Evolutionary conservation across 352 stramenopile species (phyloP).

Genomic region (Phytophthora sp.): DNA sequence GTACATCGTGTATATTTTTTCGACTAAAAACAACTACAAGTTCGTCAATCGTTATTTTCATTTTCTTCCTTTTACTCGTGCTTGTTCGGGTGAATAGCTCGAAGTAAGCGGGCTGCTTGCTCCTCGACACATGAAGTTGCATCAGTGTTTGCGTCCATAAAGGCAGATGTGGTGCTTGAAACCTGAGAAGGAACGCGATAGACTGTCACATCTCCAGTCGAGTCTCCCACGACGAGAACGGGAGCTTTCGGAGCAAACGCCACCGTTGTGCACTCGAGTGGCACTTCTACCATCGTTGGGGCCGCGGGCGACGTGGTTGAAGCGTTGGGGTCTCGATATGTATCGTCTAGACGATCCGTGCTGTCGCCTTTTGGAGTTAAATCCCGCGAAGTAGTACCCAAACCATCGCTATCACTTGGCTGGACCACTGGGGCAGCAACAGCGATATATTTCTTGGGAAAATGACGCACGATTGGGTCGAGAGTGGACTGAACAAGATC

Average conservation of each 20-base stretch:
- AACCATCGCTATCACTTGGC: background rate
- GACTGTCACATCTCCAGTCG: slow-evolving; percentile 73
- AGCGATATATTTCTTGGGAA: slow-evolving; percentile 60
- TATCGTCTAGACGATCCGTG: background rate
- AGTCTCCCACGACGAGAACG: slow-evolving; percentile 80
- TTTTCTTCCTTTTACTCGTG: slow-evolving; percentile 34
- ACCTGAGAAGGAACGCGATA: slow-evolving; percentile 62
- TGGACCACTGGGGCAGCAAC: slow-evolving; percentile 10
- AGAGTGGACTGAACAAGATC: slow-evolving; percentile 85
- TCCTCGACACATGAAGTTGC: slow-evolving; percentile 47
- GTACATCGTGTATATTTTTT: too few relatives aligned
- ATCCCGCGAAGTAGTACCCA: slow-evolving; percentile 14
- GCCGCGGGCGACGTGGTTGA: background rate
- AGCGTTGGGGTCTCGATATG: slow-evolving; percentile 12
- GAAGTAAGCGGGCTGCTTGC: slow-evolving; percentile 57
- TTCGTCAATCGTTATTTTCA: background rate
- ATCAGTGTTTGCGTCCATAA: slow-evolving; percentile 1
- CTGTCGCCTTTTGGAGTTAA: slow-evolving; percentile 17
- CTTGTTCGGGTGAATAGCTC: slow-evolving; percentile 61
- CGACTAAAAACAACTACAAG: too few relatives aligned
- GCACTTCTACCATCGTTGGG: slow-evolving; percentile 41
- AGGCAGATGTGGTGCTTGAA: slow-evolving; percentile 24
- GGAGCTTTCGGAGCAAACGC: slow-evolving; percentile 73
- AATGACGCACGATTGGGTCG: slow-evolving; percentile 83
- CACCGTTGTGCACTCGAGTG: slow-evolving; percentile 72